Conservation (phyloP, 305 asterid species). For the Caryopteris hybrid region DNA sequence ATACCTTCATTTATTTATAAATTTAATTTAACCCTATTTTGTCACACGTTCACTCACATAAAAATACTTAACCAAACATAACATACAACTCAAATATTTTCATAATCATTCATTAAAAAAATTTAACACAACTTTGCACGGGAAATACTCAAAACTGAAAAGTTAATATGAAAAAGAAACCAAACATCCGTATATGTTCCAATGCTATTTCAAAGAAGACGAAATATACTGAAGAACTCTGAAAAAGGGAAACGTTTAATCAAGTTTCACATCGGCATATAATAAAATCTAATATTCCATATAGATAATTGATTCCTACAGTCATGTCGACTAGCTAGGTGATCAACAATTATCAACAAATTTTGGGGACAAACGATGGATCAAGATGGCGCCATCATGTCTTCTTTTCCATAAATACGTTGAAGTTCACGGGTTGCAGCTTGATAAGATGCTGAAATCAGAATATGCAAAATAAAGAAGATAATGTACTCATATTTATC, state of each 20-base stretch:
- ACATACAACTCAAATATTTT: too few species aligned
- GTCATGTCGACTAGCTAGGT: slow-evolving; percentile 26
- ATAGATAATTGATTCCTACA: slow-evolving; percentile 17
- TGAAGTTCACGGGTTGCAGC: slow-evolving; percentile 61
- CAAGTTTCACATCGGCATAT: slow-evolving; percentile 9
- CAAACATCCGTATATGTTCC: too few species aligned
- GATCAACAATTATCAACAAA: slow-evolving; percentile 28
- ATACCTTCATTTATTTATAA: too few species aligned
- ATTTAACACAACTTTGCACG: too few species aligned
- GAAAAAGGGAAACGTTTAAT: not conserved
- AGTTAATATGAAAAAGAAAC: too few species aligned
- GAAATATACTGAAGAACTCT: slow-evolving; percentile 3
- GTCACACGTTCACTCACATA: too few species aligned
- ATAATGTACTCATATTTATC: not conserved
- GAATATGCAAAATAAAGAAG: not conserved
- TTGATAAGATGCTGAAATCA: slow-evolving; percentile 52
- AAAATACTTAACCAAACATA: too few species aligned
- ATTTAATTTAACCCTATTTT: too few species aligned
- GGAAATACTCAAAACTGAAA: too few species aligned
- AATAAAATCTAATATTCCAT: slow-evolving; percentile 10
- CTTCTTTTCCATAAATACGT: slow-evolving; percentile 51
- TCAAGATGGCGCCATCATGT: slow-evolving; percentile 34
- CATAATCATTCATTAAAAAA: too few species aligned
- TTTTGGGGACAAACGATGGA: slow-evolving; percentile 10
- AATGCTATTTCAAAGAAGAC: too few species aligned